Percentiles rank a stretch among this genome's conserved stretches.
phyloP scores from a whole-genome alignment of 345 rosid genomes.

The Eucalyptus melliodora region DNA sequence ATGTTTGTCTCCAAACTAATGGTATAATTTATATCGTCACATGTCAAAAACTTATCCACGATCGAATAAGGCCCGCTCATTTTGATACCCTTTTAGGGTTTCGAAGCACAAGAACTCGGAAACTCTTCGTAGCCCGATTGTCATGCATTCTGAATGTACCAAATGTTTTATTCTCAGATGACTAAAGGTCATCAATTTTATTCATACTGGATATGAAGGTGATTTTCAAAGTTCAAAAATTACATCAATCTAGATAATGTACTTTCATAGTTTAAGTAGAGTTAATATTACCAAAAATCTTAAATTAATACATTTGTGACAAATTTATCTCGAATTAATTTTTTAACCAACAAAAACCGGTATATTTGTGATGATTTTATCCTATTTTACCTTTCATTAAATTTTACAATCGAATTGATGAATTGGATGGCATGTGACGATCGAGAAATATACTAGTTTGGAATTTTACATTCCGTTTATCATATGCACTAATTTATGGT shows the following conservation, averaged over 20 bases:
- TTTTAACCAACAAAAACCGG: fast-evolving
- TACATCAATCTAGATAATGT: background rate
- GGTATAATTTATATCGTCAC: fast-evolving
- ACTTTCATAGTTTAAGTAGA: background rate
- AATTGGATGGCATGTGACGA: fast-evolving
- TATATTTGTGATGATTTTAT: too few relatives aligned
- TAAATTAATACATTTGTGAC: too few relatives aligned
- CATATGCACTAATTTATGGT: too few relatives aligned
- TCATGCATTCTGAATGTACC: background rate
- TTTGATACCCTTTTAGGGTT: background rate
- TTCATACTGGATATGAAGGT: background rate
- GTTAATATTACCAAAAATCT: background rate
- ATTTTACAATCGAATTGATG: too few relatives aligned
- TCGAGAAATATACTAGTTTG: too few relatives aligned
- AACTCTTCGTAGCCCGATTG: background rate
- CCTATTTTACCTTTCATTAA: fast-evolving
- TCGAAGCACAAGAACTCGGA: fast-evolving
- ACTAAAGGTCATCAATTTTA: background rate
- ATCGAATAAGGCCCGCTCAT: background rate
- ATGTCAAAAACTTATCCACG: background rate
- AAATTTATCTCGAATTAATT: too few relatives aligned
- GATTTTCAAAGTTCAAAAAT: background rate
- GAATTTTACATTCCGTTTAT: too few relatives aligned
- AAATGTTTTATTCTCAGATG: too few relatives aligned
- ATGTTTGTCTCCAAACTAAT: background rate